Base-by-base conservation (phyloP, 805 yeast genomes). In the Candida argentea region DNA sequence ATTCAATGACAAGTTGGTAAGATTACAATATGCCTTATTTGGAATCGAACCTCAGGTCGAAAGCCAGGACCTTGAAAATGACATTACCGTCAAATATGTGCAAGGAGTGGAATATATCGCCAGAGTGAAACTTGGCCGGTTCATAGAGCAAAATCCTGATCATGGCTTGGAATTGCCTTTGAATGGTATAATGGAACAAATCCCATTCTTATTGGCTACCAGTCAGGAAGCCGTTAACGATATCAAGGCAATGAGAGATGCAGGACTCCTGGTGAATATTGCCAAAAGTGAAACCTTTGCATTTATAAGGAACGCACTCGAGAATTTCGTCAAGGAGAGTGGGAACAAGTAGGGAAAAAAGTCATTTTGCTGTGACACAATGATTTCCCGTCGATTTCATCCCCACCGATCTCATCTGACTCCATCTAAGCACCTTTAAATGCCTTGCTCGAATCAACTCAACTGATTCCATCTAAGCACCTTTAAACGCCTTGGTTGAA, bases 1-100 rank as follows among this genome's bases (percentile, higher is more conserved):
- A 35, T 68, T 71, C 52, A 74, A 73, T 46, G 85, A 76, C 30
- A 74, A 74, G 44, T 61, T 87, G 33, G 76, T 73, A 32, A 74
- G 97, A 48, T 67, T 86, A 42, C 94, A 83, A 51, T 73, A 65
- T 41, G 87, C 94, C 0, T 51, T 85, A 16, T 87, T 76, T 46
- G 95, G 95, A n/a, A 80, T 86, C 31, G 73, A 75, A 34, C 84
- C 82, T 16, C 73, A 72, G 30, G 60, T 70, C 31, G 63, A 74
- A 26, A 76, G 57, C 25, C 50, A 68, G 31, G 73, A 73, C 30
- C 67, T 76, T 39, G 50, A 55, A 11, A 74, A 76, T 9, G 80
- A 79, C 44, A 60, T 65, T 32, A 50, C 53, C 32, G 57, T 42
- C 16, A 53, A 48, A 31, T 56, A 60, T 22, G 79, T 80, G 28